Base-by-base conservation (phyloP, 495 filamentous ascomycete genomes). In the Pseudomonodictys pantanalensis region DNA sequence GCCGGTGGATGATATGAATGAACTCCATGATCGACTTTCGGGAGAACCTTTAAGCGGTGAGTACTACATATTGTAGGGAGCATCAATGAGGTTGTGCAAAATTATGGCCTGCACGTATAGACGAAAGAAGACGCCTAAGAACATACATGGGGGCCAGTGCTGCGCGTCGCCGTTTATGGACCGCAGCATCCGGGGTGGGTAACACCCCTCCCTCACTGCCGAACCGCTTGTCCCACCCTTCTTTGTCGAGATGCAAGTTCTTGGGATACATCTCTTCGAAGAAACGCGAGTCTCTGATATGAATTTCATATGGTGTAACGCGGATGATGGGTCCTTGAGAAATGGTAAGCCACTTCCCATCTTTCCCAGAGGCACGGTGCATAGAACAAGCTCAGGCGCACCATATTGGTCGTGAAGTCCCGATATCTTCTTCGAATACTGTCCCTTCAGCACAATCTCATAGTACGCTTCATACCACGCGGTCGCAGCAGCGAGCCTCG, bases 351-450 rank as follows among this genome's bases (percentile, higher is more conserved):
- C 38, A 38, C 38, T 20, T 26, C 28, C 28, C 30, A 23, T 2
- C 10, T 32, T n/a, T 12, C 15, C 26, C 6, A 45, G n/a, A 17
- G 22, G 29, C 30, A 4, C 33, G 11, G 3, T 8, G 12, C 9
- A 2, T 5, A 8, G 26, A 38, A 52, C 11, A 52, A 17, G 45
- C 24, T 12, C 17, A 48, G 8, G 4, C 6, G 20, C 47, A 61
- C 58, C 77, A 56, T 82, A 82, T 69, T 73, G 42, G 15, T 75
- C 50, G 52, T 83, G 80, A 69, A 81, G 68, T 25, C 77, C 52
- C 10, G 70, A 26, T 15, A 81, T 77, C 52, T 79, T 71, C 18
- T 63, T 75, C 6, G 65, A 58, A 48, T 73, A 80, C 43, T 55
- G 65, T 57, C 22, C 78, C 76, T 17, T 52, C 32, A 20, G 54